Base-by-base conservation (phyloP, 352 stramenopile species). In the Phytophthora nicotianae region DNA sequence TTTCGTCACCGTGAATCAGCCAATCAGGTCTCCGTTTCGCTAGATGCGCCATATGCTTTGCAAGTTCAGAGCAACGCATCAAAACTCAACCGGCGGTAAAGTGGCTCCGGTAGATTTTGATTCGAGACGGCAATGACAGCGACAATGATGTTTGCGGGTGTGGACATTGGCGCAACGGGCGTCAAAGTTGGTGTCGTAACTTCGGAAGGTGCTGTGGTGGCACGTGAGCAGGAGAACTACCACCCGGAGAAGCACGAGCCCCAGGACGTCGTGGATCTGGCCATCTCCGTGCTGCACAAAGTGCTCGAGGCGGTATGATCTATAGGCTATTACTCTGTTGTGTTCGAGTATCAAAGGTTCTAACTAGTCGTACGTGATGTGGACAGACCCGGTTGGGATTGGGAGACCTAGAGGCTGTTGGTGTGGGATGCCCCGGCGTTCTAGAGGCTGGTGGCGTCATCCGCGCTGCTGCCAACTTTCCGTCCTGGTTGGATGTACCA, bases 111-210 rank as follows among this genome's bases (percentile, higher is more conserved):
- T 45, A 32, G 17, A 14, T 47, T 47, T 37, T 37, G 19, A 46
- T 21, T 17, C 14, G 29, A 26, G 14, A 45, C 41, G 9, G 37
- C 27, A 40, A 70, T 70, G 62, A 70, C 55, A 17, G 62, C 35
- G 47, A 19, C 50, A 13, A 17, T 64, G 45, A 62, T 88, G 62
- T 77, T 83, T 45, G 75, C 75, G 29, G 86, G 84, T 43, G 69
- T 93, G 21, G 86, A 95, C 54, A 88, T 93, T 53, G 86, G 83
- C 49, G 84, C 79, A 57, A 76, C 83, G 27, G 86, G 73, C 64
- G 77, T 93, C 37, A 95, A 93, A 50, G 73, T 89, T 23, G 84
- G 84, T 17, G 32, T 95, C 40, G 85, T 93, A 19, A 69, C 62
- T 16, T 54, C 58, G 11, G 58, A 79, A 6, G 86, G 86, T 1